These are phyloP conservation scores for Pseudoturritis turrita DNA, from an alignment of 345 rosid genomes.

Conservation along the genomic window DNA sequence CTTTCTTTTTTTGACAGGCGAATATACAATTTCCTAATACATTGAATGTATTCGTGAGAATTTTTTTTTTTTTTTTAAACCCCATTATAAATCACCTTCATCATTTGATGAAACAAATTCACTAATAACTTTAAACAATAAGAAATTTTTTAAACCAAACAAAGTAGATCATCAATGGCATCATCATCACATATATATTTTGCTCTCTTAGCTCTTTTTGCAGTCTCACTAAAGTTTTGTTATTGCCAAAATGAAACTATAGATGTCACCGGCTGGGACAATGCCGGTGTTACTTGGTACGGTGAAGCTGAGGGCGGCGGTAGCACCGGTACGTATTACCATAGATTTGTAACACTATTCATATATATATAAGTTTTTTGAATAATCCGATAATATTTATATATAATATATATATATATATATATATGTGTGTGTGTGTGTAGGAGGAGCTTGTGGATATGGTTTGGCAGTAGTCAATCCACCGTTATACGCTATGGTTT, in stretches of 20 bases:
- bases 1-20: neutral
- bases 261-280: conserved; percentile 25
- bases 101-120: neutral
- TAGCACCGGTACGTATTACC: conserved; percentile 37
- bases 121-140: neutral
- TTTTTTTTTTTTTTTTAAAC: no score
- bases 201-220: neutral
- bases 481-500: conserved; percentile 43
- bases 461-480: conserved; percentile 33
- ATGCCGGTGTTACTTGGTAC: conserved; percentile 60
- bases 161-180: conserved; percentile 15
- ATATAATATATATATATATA: neutral
- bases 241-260: conserved; percentile 4
- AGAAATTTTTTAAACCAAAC: neutral
- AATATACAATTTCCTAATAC: neutral
- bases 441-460: conserved; percentile 80
- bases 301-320: conserved; percentile 51
- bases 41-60: neutral
- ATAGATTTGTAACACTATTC: neutral
- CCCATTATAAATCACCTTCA: neutral
- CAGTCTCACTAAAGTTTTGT: conserved; percentile 4
- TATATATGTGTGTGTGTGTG: neutral
- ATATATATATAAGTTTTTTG: neutral
- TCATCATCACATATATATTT: neutral
- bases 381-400: neutral